phyloP scores from a whole-genome alignment of 192 early-diverging fungal genomes.

The Entomortierella parvispora region DNA sequence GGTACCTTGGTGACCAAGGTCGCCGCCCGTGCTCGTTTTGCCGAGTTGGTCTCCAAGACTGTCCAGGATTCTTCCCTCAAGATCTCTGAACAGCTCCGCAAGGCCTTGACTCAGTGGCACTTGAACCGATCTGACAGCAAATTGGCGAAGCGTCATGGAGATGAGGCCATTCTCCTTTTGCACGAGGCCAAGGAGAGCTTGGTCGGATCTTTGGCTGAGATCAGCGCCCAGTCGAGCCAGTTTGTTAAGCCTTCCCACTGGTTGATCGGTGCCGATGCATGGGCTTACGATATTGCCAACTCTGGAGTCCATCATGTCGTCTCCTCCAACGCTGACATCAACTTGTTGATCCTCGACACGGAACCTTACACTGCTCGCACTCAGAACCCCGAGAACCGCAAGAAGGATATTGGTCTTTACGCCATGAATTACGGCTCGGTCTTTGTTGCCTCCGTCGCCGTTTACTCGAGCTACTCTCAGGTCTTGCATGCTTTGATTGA shows the following conservation, averaged over 20 bases:
- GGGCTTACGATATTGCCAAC: constrained; percentile 88
- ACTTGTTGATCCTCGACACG: constrained; percentile 92
- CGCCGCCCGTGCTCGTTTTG: constrained; percentile 74
- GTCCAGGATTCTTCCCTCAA: constrained; percentile 63
- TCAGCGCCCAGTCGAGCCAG: constrained; percentile 50
- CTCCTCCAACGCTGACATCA: constrained; percentile 83
- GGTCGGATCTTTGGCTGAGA: constrained; percentile 41
- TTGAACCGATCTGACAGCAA: constrained; percentile 63
- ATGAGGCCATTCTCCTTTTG: constrained; percentile 56
- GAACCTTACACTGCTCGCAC: constrained; percentile 74
- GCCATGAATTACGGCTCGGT: constrained; percentile 93
- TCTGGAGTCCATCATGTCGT: constrained; percentile 94
- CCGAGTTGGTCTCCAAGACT: constrained; percentile 64
- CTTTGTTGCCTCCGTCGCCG: constrained; percentile 92
- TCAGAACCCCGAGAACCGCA: constrained; percentile 68
- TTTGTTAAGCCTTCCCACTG: constrained; percentile 80
- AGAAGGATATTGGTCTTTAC: constrained; percentile 96
- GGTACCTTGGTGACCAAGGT: constrained; percentile 77
- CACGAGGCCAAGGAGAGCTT: constrained; percentile 20
- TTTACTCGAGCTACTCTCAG: constrained; percentile 89
- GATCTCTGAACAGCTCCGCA: constrained; percentile 63
- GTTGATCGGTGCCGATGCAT: constrained; percentile 89
- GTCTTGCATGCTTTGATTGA: constrained; percentile 89
- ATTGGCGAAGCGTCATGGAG: constrained; percentile 61
- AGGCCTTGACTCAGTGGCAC: constrained; percentile 76